Evolutionary conservation across 192 early-diverging fungal genomes (phyloP), one percentile per base, ranked within the genome.

Genomic region (Podila epicladia): DNA sequence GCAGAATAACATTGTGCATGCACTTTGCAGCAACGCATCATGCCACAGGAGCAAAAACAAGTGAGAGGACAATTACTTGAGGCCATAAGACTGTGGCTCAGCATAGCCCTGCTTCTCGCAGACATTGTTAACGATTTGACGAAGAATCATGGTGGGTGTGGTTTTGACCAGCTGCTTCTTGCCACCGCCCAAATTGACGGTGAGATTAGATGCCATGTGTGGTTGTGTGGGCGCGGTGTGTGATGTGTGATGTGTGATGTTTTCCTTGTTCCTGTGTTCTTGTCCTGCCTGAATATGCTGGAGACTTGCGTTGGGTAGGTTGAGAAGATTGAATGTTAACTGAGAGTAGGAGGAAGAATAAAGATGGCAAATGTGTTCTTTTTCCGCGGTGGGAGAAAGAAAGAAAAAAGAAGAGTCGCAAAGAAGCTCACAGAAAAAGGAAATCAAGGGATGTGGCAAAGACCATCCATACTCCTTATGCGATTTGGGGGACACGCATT

Each of bases 111-210:
- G 87, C 67, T 91, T 90, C 26, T 86, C 84, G 66, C 90, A 89
- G 26, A 92, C 93, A 1, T 78, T 69, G 48, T 76, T 86, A 19
- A 95, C 82, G 7, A 97, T 84, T 22, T 88, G 71, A 51, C 92
- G 86, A 20, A 97, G 84, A 8, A 92, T 86, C 85, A 91, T 96
- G 3, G 89, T 84, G 0, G 95, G 95, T 22, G 94, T 90, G 28
- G 92, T 92, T 67, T 93, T 94, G 48, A 95, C 82, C 15, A 78
- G 70, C 31, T 72, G 66, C 62, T 84, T 86, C 74, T 88, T 86
- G 31, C 78, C 82, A 62, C 72, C 80, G 4, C 80, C 86, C 17
- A 87, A 70, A 32, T 86, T 74, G 41, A 94, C 86, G 15, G 87
- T 87, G 38, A 94, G 60, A 68, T 85, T 86, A 3, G 90, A 89